Evolutionary conservation across 371 early-diverging fungal species (phyloP), one percentile per base, ranked within the genome.

Genomic region (Fennellomyces sp.): DNA sequence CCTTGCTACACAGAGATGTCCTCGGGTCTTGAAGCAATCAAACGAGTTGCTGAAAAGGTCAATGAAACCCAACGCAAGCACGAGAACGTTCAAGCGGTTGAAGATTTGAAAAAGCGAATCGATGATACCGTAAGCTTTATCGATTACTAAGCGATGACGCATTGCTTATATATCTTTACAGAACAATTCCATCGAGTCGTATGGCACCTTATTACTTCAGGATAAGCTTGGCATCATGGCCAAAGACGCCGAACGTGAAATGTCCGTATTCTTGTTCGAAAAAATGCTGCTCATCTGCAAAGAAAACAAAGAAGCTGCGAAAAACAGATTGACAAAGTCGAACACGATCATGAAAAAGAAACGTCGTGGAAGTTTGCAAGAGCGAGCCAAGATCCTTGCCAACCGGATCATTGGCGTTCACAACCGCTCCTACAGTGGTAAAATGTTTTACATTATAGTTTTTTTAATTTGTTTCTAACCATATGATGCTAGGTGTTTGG

Each of bases 21-120:
- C 38, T 78, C 85, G 8, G 96, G 95, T 33, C 75, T 91, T 27
- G 85, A 83, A 13, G 82, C 92, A 8, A 90, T 97, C 65, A 93
- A 92, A 68, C 82, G 94, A 29, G 94, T 97, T 5, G 89, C 94
- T 23, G 92, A 94, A 62, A 80, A 85, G 48, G 92, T 96, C 53
- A 99, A 99, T 68, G 98, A 97, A 73, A 87, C 92, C 1, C 88
- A 91, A 66, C 86, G 97, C 49, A 87, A 85, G 57, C 93, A 93
- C 66, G 97, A 94, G 64, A 97, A 98, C 68, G 72, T 81, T 27
- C 72, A 81, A 26, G 82, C 87, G 23, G 92, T 92, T 29, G 78
- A 85, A 56, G 94, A 94, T 19, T 78, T 98, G 27, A 85, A 88
- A 61, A 83, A 87, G 30, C 85, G 88, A n/a, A 58, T 63, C 25